Evolutionary conservation across 164 flowering plant genomes (phyloP), one percentile per base, ranked within the genome.

Genomic region (Dillenia turbinata): DNA sequence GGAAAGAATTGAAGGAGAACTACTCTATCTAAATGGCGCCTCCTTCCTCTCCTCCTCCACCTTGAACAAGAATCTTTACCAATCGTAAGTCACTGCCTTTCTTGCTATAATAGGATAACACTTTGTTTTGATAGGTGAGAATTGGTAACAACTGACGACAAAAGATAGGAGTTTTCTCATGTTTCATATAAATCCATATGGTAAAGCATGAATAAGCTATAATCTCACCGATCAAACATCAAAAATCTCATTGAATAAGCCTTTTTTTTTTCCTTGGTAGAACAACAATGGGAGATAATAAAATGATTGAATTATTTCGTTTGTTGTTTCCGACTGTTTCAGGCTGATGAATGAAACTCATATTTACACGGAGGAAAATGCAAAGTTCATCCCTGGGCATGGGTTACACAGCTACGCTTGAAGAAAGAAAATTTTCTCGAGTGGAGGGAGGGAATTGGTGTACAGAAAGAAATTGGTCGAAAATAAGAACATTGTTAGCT

Each of bases 291-390:
- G 16, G 22, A 33, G 26, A 22, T 0, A 17, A n/a, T 19, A 48
- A 47, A 6, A 1, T 1, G 13, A 12, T 19, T 15, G 10, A 13
- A 1, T 57, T 2, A 0, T 57, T 14, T 1, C 53, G 6, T 10
- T 40, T 46, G 15, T n/a, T 22, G 16, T 44, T 52, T 8, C 19
- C 43, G 8, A n/a, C 0, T 10, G 17, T 43, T 49, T 17, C 82
- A 89, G 97, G 81, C 66, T 92, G 77, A 22, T 73, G 85, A 85
- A 89, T 54, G 96, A 89, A 69, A 89, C 82, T 15, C 94, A 92
- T 66, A 83, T 92, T 26, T 89, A 92, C 75, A 84, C 92, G 0
- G 96, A 92, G 71, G 97, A 87, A 9, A 65, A 71, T 69, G 96
- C 96, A 57, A 86, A 87, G 65, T 89, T 85, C 65, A 77, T 92